These are phyloP conservation scores for Candida ulmi DNA, from an alignment of 805 yeast species.

Conservation along the genomic window DNA sequence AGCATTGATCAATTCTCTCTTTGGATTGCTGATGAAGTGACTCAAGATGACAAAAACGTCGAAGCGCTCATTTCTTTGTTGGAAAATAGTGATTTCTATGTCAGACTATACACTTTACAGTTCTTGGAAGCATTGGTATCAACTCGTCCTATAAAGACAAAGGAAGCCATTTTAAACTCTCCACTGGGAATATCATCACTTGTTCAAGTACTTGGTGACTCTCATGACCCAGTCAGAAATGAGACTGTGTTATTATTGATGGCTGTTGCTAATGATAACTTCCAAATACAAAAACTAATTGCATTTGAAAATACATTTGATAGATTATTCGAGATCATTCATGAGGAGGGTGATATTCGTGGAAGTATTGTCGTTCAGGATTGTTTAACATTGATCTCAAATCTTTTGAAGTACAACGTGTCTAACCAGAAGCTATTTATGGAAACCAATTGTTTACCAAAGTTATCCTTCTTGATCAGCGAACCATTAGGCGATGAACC, in stretches of 20 bases:
- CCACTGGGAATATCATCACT: slow-evolving; percentile 79
- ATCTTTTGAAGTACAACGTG: slow-evolving; percentile 73
- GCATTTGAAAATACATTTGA: slow-evolving; percentile 95
- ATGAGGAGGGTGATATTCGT: slow-evolving; percentile 82
- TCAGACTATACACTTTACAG: slow-evolving; percentile 76
- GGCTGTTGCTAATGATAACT: slow-evolving; percentile 75
- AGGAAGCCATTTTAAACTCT: slow-evolving; percentile 63
- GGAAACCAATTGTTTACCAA: slow-evolving; percentile 75
- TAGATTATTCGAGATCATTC: slow-evolving; percentile 68
- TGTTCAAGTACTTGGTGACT: slow-evolving; percentile 55
- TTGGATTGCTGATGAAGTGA: slow-evolving; percentile 93
- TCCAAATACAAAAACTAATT: slow-evolving; percentile 84
- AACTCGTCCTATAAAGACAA: slow-evolving; percentile 67
- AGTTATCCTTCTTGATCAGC: slow-evolving; percentile 54
- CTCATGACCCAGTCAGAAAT: slow-evolving; percentile 82
- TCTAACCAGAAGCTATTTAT: slow-evolving; percentile 86
- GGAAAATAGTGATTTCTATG: slow-evolving; percentile 62
- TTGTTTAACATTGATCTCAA: slow-evolving; percentile 69
- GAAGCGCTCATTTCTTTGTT: slow-evolving; percentile 37
- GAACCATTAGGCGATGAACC: slow-evolving; percentile 47
- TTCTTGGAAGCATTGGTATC: slow-evolving; percentile 77
- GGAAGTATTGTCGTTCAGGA: slow-evolving; percentile 92
- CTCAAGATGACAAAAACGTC: slow-evolving; percentile 43
- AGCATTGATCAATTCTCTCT: slow-evolving; percentile 78
- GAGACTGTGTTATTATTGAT: slow-evolving; percentile 80